phyloP scores from a whole-genome alignment of 2,329 filamentous ascomycete species.

The Fusarium temperatum region DNA sequence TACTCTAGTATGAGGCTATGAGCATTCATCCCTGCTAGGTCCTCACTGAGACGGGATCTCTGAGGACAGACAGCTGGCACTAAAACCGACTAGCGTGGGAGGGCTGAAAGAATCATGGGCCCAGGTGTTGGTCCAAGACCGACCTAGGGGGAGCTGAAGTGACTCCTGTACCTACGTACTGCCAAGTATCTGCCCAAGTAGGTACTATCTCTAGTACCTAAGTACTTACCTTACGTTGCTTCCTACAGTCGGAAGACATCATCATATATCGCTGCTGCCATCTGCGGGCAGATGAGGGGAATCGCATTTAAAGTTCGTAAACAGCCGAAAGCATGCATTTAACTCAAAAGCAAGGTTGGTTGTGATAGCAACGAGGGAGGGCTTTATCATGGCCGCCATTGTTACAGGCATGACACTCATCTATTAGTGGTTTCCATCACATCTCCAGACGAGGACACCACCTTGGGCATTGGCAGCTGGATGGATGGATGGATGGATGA shows the following conservation, averaged over 20 bases:
- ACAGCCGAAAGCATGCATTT: not conserved
- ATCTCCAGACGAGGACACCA: slow-evolving; percentile 23
- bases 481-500: not conserved
- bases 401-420: not conserved
- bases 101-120: slow-evolving; percentile 50
- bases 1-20: not conserved
- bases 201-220: too few relatives aligned
- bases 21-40: slow-evolving; percentile 6
- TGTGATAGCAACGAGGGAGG: not conserved
- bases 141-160: slow-evolving; percentile 8
- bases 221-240: not conserved
- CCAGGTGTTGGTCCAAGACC: slow-evolving; percentile 32
- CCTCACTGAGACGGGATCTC: slow-evolving; percentile 44
- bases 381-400: not conserved
- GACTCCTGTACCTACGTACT: not conserved
- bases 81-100: slow-evolving; percentile 48
- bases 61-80: slow-evolving; percentile 39
- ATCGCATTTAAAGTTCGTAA: not conserved
- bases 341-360: not conserved
- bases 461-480: slow-evolving; percentile 25
- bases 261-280: not conserved
- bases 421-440: slow-evolving; percentile 13
- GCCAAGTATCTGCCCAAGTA: too few relatives aligned
- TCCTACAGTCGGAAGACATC: not conserved
- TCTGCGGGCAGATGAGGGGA: not conserved